Conservation (phyloP, 768 basidiomycete genomes). For the Lactarius evosmus region DNA sequence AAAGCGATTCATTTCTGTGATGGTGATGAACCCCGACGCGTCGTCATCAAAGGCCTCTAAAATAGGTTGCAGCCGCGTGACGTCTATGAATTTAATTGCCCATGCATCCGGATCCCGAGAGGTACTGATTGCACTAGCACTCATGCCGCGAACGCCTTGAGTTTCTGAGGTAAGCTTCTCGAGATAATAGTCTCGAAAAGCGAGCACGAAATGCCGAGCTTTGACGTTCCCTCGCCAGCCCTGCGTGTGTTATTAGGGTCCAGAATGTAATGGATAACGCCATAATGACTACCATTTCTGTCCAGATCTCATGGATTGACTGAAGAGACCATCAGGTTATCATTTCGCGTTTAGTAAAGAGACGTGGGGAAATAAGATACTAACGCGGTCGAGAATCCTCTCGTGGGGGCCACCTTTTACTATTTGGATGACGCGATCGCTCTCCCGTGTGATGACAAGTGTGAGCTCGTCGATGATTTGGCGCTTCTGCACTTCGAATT, state of each 20-base stretch:
- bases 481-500: conserved; percentile 28
- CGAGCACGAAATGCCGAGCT: conserved; percentile 28
- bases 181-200: conserved; percentile 35
- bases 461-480: conserved; percentile 25
- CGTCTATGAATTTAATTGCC: conserved; percentile 30
- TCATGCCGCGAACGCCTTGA: neutral
- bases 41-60: conserved; percentile 38
- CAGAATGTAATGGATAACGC: neutral
- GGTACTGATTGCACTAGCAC: neutral
- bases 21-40: conserved; percentile 35
- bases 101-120: conserved; percentile 30
- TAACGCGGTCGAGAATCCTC: conserved; percentile 26
- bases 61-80: conserved; percentile 30
- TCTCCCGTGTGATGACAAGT: conserved; percentile 26
- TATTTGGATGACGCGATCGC: conserved; percentile 22
- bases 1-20: conserved; percentile 36
- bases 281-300: conserved; percentile 28
- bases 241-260: neutral
- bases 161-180: conserved; percentile 26
- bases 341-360: neutral
- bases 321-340: neutral
- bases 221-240: conserved; percentile 28
- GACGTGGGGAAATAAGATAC: neutral
- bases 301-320: conserved; percentile 12
- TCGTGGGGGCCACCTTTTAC: conserved; percentile 31